Evolutionary conservation across 164 flowering plant genomes (phyloP).

Genomic region (Nymphaea thermarum): DNA sequence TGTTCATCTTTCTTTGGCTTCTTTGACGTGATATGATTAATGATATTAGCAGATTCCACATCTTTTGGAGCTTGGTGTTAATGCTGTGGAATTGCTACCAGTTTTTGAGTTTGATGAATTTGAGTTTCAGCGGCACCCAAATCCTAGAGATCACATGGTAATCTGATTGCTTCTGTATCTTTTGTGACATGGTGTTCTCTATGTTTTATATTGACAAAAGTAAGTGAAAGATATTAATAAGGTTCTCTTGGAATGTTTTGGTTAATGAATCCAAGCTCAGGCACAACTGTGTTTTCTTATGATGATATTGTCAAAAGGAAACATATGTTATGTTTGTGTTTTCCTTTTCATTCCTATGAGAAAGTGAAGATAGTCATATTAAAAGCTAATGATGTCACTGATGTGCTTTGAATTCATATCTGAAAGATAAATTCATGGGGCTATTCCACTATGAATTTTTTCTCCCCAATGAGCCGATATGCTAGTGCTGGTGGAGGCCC

Average conservation of each 20-base stretch:
- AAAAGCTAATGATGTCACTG: no score
- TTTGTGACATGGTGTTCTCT: neutral
- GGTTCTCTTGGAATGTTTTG: no score
- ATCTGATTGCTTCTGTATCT: conserved; percentile 1
- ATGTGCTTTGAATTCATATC: neutral
- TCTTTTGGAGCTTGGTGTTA: conserved; percentile 88
- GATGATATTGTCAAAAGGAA: no score
- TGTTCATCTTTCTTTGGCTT: conserved; percentile 4
- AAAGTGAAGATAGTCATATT: no score
- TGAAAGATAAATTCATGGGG: conserved; percentile 94
- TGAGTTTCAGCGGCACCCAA: conserved; percentile 81
- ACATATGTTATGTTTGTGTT: no score
- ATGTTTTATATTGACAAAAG: no score
- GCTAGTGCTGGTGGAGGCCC: conserved; percentile 92
- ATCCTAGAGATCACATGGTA: conserved; percentile 96
- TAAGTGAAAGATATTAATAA: no score
- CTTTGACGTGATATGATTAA: conserved; percentile 5
- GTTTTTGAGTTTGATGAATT: conserved; percentile 95
- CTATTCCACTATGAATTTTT: conserved; percentile 91
- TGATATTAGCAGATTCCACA: conserved; percentile 57
- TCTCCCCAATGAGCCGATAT: conserved; percentile 99
- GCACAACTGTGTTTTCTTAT: no score
- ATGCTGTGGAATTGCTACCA: conserved; percentile 92
- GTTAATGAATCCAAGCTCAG: no score
- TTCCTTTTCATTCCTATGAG: no score